Conservation (phyloP, 108 stramenopile species). For the Bacterosira constricta region DNA sequence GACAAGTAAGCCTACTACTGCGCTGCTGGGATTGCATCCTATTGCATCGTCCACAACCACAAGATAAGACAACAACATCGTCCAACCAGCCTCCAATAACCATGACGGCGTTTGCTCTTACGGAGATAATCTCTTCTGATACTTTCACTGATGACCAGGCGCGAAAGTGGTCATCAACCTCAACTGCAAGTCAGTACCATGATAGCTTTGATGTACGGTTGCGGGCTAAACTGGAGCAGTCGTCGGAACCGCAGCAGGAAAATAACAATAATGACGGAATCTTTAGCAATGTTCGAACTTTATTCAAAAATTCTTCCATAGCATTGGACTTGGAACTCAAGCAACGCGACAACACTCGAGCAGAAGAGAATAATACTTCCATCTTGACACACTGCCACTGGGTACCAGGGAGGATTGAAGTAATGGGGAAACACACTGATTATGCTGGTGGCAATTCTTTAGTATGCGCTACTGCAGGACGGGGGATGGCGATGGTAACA, state of each 20-base stretch:
- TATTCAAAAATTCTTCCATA: background rate
- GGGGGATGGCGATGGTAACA: conserved; percentile 30
- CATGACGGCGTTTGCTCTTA: too few relatives aligned
- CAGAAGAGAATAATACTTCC: too few relatives aligned
- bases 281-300: background rate
- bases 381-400: background rate
- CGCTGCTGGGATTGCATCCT: too few relatives aligned
- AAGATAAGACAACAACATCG: too few relatives aligned
- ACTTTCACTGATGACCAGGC: too few relatives aligned
- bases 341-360: background rate
- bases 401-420: conserved; percentile 32
- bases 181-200: too few relatives aligned
- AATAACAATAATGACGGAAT: background rate
- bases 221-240: background rate
- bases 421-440: conserved; percentile 41
- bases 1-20: too few relatives aligned
- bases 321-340: background rate
- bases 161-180: too few relatives aligned
- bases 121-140: too few relatives aligned
- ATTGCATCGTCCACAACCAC: too few relatives aligned
- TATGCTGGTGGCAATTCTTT: conserved; percentile 34
- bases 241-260: background rate
- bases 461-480: conserved; percentile 11
- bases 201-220: background rate
- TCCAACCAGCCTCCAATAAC: too few relatives aligned